phyloP scores from a whole-genome alignment of 441 rosid species.

The Populus tomentosa region DNA sequence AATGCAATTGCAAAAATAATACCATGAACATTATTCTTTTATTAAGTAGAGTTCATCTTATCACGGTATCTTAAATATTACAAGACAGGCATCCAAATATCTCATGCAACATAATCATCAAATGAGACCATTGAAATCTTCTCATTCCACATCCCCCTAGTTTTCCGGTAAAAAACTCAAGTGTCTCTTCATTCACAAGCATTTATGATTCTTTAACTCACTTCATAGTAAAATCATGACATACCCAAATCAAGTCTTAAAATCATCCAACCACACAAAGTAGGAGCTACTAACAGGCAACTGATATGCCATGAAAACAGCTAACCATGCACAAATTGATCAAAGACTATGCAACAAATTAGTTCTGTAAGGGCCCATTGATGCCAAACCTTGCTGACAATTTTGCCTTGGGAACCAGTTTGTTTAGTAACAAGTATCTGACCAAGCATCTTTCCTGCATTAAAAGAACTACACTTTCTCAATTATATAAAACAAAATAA shows the following conservation, averaged over 20 bases:
- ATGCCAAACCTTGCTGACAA: slow-evolving; percentile 87
- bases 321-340: background rate
- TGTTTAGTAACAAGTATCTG: slow-evolving; percentile 95
- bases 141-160: background rate
- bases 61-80: background rate
- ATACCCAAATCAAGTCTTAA: background rate
- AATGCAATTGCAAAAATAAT: background rate
- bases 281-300: background rate
- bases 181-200: background rate
- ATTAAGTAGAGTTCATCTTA: background rate
- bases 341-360: background rate
- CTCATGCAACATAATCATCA: background rate
- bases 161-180: background rate
- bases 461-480: background rate
- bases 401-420: slow-evolving; percentile 98
- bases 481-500: background rate
- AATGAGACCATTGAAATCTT: background rate
- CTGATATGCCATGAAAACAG: background rate
- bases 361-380: background rate
- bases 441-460: slow-evolving; percentile 92
- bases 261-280: background rate
- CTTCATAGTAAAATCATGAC: background rate
- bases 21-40: background rate
- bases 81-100: background rate
- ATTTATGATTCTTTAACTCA: background rate